Evolutionary conservation across 805 yeast species (phyloP), one percentile per base, ranked within the genome.

Genomic region (Lipomyces yamanashiensis): DNA sequence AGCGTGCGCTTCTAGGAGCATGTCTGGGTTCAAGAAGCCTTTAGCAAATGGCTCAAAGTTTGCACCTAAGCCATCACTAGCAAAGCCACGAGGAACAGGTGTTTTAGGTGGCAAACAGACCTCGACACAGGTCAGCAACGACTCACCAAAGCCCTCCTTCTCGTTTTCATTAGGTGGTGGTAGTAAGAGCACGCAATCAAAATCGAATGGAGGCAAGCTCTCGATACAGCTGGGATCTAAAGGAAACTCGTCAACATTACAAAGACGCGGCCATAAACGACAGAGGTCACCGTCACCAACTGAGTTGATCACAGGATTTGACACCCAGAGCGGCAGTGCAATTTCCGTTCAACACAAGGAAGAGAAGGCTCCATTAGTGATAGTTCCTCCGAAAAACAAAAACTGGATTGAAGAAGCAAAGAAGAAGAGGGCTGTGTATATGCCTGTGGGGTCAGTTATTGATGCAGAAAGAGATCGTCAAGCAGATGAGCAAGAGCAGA

Each of bases 381-480:
- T 66, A 15, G 59, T 59, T 23, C 64, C 69, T 10, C 60, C 61
- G 15, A 43, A 53, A 48, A 65, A 63, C 40, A 49, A 53, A 44
- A 64, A 65, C 60, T 65, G 68, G 68, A 59, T 64, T 13, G 64
- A 65, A 44, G 61, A 54, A 49, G 57, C 63, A 47, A 40, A 44
- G 19, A n/a, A 33, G 55, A 54, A 51, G 13, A 19, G 54, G 37
- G 57, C 54, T 28, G 23, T 61, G 7, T 64, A 64, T 36, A 61
- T 44, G 40, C 67, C 67, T 4, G 64, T 63, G 8, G 67, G 64
- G 28, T 54, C 59, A 15, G 58, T 52, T 7, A 63, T 63, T 12
- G 67, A 63, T 47, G 61, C 51, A 5, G 61, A 63, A 34, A 40
- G 62, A 40, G 58, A 60, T 45, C 53, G 59, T 7, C 54, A 58